phyloP scores from a whole-genome alignment of 2,329 filamentous ascomycete genomes.

The Sporothrix pallida region DNA sequence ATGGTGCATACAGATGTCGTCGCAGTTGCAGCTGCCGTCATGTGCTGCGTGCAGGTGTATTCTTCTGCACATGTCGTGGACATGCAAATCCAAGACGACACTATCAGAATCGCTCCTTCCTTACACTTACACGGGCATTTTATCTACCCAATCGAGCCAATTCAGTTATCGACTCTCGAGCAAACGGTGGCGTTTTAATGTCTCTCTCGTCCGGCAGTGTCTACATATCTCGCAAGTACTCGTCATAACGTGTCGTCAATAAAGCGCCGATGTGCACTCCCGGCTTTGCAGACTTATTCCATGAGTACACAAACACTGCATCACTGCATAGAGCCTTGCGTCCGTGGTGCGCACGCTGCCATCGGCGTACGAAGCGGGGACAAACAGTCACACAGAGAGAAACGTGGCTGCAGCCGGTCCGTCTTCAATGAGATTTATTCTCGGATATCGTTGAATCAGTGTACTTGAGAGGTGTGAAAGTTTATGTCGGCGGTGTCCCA shows the following conservation, averaged over 20 bases:
- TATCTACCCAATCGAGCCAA: too few species aligned
- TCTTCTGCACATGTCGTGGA: background rate
- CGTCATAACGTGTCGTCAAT: conserved; percentile 3
- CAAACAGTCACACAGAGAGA: conserved; percentile 1
- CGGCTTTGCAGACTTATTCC: background rate
- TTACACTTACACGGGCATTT: background rate
- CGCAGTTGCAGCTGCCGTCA: background rate
- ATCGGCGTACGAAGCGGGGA: conserved; percentile 1
- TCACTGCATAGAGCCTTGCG: background rate
- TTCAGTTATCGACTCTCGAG: too few species aligned
- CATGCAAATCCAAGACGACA: background rate
- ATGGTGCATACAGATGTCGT: background rate
- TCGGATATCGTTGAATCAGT: background rate
- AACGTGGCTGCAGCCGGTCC: conserved; percentile 27
- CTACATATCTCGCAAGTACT: background rate
- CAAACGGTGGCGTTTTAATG: background rate
- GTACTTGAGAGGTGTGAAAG: too few species aligned
- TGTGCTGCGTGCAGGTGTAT: background rate
- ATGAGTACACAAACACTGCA: background rate
- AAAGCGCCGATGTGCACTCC: background rate
- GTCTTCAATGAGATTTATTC: background rate
- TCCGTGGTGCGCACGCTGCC: conserved; percentile 4
- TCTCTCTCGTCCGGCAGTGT: background rate
- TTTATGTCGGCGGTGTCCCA: background rate
- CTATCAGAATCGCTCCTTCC: background rate